Base-by-base conservation (phyloP, 768 basidiomycete species). In the Boletus reticulatus region DNA sequence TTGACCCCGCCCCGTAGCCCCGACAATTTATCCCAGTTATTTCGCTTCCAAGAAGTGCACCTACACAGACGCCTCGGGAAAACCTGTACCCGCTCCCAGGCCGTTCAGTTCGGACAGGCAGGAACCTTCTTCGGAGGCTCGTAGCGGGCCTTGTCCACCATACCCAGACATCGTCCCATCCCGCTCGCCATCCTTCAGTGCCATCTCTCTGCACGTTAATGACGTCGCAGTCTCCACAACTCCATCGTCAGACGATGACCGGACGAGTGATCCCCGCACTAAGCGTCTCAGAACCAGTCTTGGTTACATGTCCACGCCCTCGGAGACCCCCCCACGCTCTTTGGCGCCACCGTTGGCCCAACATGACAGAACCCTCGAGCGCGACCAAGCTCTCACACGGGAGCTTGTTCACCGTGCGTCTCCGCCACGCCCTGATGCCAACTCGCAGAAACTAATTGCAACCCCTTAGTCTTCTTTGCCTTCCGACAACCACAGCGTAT, bases 31-130 rank as follows among this genome's bases (percentile, higher is more conserved):
- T 58, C 52, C 31, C 66, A 92, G 89, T 63, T 90, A 84, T 68
- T 92, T 86, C 68, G 89, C 90, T 56, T 87, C 85, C 60, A 92
- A 92, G 70, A 75, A 81, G 32, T 92, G 90, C 71, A 83, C 85
- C 2, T 92, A 92, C 69, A 91, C 88, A 11, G 89, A 92, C 58
- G 78, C 88, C 22, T 80, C 85, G 20, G 91, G 90, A 36, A 85
- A 87, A 44, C 78, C 84, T n/a, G 91, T 92, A 12, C 87, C 89
- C 39, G 88, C 90, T 60, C 90, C 78, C 51, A 74, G 80, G 56
- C 78, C 73, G 9, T 75, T 77, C 63, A 80, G 77, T 61, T 69
- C 76, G 50, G 81, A 81, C 53, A 62, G 65, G 50, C 61, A 56
- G 49, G 68, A 68, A 38, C 27, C 48, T 22, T 62, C 65, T n/a